Base-by-base conservation (phyloP, 139 green algal genomes). In the Pseudopediastrum boryanum region DNA sequence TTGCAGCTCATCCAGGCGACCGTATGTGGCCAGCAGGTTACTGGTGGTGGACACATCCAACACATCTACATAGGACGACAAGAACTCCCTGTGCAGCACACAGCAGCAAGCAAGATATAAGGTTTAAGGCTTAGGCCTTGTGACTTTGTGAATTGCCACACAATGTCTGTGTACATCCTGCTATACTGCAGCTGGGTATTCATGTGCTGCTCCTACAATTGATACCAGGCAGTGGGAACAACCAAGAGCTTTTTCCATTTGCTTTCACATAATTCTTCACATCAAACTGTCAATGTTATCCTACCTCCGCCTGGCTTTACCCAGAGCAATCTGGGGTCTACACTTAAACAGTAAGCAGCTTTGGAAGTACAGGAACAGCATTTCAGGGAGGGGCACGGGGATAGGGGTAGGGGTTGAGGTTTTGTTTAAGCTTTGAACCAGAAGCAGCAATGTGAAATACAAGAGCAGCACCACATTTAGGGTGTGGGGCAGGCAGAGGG, bases 1-100 rank as follows among this genome's bases (percentile, higher is more conserved):
- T 74, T 96, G 72, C 46, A 99, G 88, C 71, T 98, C 95, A 9
- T 96, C 91, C 77, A 93, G 13, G 3, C 94, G 89, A 25, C 95
- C 95, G 79, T 98, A 98, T 25, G 83, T 86, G 2, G 86, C 86
- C 52, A 98, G 89, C 78, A 98, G 86, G 0, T 77, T 72, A 13
- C 90, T 79, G 27, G 94, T 98, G 19, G 91, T 97, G 38, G 86
- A 84, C 48, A 89, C 78, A 68, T 98, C 88, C 35, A 97, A 81
- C 25, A 90, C 73, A 19, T 87, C 76, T 0, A 89, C 87, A 50
- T 90, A 79, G 12, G 83, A 59, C 2, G 69, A 66, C 27, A 96
- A 69, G 64, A 94, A 94, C 3, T 41, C 54, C 36, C 81, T 63
- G 58, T 88, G 81, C 25, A 39, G 63, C 36, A 71, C 12, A 21